phyloP scores from a whole-genome alignment of 257 asterid species.

The Solanum paucissectum region DNA sequence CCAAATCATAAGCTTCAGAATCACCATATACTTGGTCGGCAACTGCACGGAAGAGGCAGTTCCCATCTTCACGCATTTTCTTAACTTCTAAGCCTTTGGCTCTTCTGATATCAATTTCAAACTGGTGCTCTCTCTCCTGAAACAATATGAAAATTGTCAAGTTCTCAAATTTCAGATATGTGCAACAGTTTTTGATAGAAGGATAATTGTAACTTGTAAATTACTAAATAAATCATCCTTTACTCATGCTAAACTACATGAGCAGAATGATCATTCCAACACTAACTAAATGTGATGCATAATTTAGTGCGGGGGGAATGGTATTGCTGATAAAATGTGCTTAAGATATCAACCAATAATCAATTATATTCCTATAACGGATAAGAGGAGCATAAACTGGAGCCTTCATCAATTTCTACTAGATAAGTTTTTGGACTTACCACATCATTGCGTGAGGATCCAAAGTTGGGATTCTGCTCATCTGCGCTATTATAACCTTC shows the following conservation, averaged over 20 bases:
- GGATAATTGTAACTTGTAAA: background rate
- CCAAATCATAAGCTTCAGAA: constrained; percentile 78
- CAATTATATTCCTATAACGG: background rate
- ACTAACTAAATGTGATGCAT: background rate
- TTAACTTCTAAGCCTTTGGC: constrained; percentile 89
- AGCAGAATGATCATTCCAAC: background rate
- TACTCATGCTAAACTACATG: background rate
- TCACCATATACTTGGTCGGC: constrained; percentile 99
- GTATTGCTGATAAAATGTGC: background rate
- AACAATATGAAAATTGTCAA: constrained; percentile 3
- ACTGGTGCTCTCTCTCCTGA: constrained; percentile 90
- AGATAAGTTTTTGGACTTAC: constrained; percentile 36
- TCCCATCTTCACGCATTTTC: constrained; percentile 94
- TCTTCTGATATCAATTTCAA: constrained; percentile 81
- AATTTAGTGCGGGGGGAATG: background rate
- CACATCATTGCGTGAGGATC: constrained; percentile 69
- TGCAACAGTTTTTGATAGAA: background rate
- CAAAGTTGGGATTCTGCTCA: constrained; percentile 64
- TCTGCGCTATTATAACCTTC: constrained; percentile 98
- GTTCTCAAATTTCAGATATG: background rate
- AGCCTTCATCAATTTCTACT: background rate
- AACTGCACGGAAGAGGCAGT: constrained; percentile 98
- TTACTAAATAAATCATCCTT: background rate
- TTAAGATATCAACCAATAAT: background rate
- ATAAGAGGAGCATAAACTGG: background rate